Evolutionary conservation across 2,329 filamentous ascomycete genomes (phyloP).

Genomic region (Davidsoniella eucalypti): DNA sequence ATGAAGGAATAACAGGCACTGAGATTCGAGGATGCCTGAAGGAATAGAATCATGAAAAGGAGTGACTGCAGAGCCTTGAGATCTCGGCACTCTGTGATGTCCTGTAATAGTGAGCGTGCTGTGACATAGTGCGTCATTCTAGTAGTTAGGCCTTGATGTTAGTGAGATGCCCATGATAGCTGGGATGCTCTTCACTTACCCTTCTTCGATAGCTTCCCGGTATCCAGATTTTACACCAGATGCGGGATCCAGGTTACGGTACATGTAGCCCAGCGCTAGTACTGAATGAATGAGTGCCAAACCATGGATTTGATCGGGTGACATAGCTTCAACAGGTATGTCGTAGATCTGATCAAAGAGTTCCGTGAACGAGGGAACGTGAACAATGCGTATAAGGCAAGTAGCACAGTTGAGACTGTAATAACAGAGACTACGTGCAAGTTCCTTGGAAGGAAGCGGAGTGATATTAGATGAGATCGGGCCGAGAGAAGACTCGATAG

Average conservation of each 20-base stretch:
- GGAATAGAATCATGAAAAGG: slow-evolving; percentile 64
- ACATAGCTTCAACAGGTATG: slow-evolving; percentile 43
- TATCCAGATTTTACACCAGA: slow-evolving; percentile 32
- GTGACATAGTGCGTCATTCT: slow-evolving; percentile 62
- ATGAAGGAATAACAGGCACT: slow-evolving; percentile 69
- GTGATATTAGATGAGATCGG: slow-evolving; percentile 34
- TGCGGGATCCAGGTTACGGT: slow-evolving; percentile 40
- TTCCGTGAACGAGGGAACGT: slow-evolving; percentile 65
- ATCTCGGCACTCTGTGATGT: slow-evolving; percentile 55
- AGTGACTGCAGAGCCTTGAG: slow-evolving; percentile 58
- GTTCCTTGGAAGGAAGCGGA: slow-evolving; percentile 52
- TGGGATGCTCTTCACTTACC: slow-evolving; percentile 25
- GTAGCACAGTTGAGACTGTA: slow-evolving; percentile 41
- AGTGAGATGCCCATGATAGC: background rate
- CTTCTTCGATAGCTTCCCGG: slow-evolving; percentile 36
- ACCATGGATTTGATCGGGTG: slow-evolving; percentile 48
- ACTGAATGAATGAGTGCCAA: slow-evolving; percentile 56
- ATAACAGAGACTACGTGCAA: slow-evolving; percentile 35
- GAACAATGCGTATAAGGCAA: slow-evolving; percentile 51
- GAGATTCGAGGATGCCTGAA: slow-evolving; percentile 63
- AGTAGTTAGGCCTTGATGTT: background rate
- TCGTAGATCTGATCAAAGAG: slow-evolving; percentile 66
- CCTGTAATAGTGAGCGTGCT: slow-evolving; percentile 47
- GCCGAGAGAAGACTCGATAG: slow-evolving; percentile 26
- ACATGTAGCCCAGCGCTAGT: slow-evolving; percentile 58